Conservation (phyloP, 306 rosid genomes). For the Crataegus laevigata region DNA sequence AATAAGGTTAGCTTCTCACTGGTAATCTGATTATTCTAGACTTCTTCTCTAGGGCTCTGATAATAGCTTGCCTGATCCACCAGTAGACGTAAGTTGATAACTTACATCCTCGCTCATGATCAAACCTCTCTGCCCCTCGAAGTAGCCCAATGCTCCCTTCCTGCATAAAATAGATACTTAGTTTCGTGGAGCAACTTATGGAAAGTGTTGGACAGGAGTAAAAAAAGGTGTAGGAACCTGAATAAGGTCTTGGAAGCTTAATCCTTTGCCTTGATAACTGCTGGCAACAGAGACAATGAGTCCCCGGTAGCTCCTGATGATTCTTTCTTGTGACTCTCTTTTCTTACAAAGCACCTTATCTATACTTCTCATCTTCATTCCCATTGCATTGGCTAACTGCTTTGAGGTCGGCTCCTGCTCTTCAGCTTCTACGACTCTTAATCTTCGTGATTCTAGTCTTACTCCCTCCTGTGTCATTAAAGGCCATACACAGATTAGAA, state of each 20-base stretch:
- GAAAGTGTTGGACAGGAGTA: slow-evolving; percentile 7
- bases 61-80: slow-evolving; percentile 84
- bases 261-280: slow-evolving; percentile 64
- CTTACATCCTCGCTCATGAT: slow-evolving; percentile 59
- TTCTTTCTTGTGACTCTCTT: slow-evolving; percentile 53
- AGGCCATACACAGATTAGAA: background rate
- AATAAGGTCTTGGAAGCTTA: slow-evolving; percentile 68
- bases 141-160: slow-evolving; percentile 90
- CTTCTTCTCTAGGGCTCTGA: slow-evolving; percentile 59
- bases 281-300: slow-evolving; percentile 63
- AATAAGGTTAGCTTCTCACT: slow-evolving; percentile 40
- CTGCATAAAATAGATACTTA: slow-evolving; percentile 29
- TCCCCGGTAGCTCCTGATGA: slow-evolving; percentile 42
- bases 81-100: slow-evolving; percentile 80
- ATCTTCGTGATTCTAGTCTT: slow-evolving; percentile 37
- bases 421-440: slow-evolving; percentile 30
- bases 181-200: background rate
- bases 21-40: slow-evolving; percentile 72
- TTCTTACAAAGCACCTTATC: slow-evolving; percentile 39
- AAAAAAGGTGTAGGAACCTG: slow-evolving; percentile 43
- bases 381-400: slow-evolving; percentile 26
- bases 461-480: slow-evolving; percentile 51
- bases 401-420: slow-evolving; percentile 30
- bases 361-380: slow-evolving; percentile 26
- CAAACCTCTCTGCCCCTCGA: slow-evolving; percentile 65